Base-by-base conservation (phyloP, 2,329 filamentous ascomycete genomes). In the Botrytis porri region DNA sequence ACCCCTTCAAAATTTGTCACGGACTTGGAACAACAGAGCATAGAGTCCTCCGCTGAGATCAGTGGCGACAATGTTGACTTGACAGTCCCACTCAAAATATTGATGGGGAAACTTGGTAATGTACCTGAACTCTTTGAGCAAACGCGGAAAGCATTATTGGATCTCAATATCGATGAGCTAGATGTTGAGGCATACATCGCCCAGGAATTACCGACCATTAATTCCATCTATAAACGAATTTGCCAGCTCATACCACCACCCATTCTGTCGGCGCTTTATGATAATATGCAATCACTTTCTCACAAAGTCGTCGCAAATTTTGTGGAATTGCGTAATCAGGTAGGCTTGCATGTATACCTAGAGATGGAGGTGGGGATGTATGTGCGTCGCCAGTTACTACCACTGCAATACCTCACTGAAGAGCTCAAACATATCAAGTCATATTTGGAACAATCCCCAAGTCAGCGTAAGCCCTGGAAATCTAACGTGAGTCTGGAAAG, bases 391-490 rank as follows among this genome's bases (percentile, higher is more conserved):
- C 64, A 57, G 12, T 35, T 57, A 3, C 22, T 48, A 29, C 45
- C 35, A 22, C n/a, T 67, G 25, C 48, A 57, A 67, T 29, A 32
- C 3, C 64, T 67, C 48, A 51, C 10, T 29, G 25, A 10, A 41
- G 64, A 67, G 48, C 41, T 67, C 65, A 69, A 41, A 69, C 35
- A 57, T 18, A 20, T 37, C n/a, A 69, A 35, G 22, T 57, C n/a
- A 22, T 57, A 69, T 25, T 32, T 51, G 20, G 29, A 57, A 32
- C 9, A 57, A 32, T 25, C 48, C 6, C 18, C 4, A 1, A 69
- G 35, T 57, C 65, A 69, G 41, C 18, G 8, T 16, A 41, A 51
- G n/a, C 48, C 35, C 37, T 57, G 48, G 48, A 32, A 29, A 29
- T 41, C 48, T 41, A 51, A n/a, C 10, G 32, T 37, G 18, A 57